phyloP scores from a whole-genome alignment of 371 early-diverging fungal species.

The Vairimorpha ceranae region DNA sequence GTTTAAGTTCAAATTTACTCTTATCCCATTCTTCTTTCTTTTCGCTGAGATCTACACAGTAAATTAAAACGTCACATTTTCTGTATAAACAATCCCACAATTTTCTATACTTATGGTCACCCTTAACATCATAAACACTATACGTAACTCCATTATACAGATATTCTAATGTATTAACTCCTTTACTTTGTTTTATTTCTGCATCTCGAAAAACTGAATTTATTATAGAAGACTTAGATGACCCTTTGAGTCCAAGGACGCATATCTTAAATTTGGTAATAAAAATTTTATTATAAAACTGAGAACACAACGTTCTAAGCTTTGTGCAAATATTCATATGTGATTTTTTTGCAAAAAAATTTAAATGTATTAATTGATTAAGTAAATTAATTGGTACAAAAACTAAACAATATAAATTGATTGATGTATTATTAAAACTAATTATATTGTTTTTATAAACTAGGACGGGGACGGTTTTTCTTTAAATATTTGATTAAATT shows the following conservation, averaged over 20 bases:
- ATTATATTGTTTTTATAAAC: no score
- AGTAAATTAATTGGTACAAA: no score
- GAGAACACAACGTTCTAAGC: background rate
- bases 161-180: slow-evolving; percentile 19
- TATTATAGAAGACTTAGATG: slow-evolving; percentile 55
- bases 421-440: no score
- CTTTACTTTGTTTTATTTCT: slow-evolving; percentile 4
- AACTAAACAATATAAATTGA: no score
- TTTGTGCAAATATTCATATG: slow-evolving; percentile 8
- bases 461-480: no score
- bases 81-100: slow-evolving; percentile 50
- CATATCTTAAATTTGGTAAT: slow-evolving; percentile 46
- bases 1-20: slow-evolving; percentile 43
- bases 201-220: slow-evolving; percentile 19
- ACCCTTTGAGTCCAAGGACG: slow-evolving; percentile 36
- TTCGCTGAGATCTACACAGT: slow-evolving; percentile 40
- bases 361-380: no score
- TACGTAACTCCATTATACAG: slow-evolving; percentile 27
- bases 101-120: slow-evolving; percentile 19
- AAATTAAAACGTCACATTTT: slow-evolving; percentile 51
- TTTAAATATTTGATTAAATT: no score
- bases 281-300: slow-evolving; percentile 35
- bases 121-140: slow-evolving; percentile 53
- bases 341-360: no score
- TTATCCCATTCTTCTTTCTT: slow-evolving; percentile 3